Conservation (phyloP, 148 eudicot genomes). For the Chenopodium suecicum region DNA sequence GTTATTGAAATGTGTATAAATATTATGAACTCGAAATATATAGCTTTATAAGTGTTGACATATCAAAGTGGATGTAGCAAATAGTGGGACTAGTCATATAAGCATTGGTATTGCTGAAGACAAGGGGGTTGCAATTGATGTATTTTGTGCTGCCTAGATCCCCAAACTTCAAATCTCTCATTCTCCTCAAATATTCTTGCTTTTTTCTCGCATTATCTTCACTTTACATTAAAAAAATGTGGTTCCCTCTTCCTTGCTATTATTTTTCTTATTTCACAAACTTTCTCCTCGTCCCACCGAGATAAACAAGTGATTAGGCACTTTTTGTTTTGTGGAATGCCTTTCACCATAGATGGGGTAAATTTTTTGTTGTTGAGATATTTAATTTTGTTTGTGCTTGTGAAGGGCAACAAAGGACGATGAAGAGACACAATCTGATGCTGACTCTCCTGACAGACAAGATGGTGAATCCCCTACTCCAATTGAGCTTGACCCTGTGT, state of each 20-base stretch:
- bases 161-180: no score
- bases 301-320: no score
- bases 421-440: not conserved
- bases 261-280: no score
- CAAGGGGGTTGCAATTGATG: not conserved
- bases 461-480: not conserved
- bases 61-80: not conserved
- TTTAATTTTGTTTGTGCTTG: not conserved
- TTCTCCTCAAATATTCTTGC: no score
- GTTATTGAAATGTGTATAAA: no score
- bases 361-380: not conserved
- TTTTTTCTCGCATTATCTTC: no score
- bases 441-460: not conserved
- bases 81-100: not conserved
- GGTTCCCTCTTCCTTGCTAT: no score
- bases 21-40: not conserved
- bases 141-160: not conserved
- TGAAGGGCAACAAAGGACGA: not conserved
- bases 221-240: no score
- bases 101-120: not conserved
- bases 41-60: not conserved
- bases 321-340: not conserved
- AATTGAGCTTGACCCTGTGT: not conserved
- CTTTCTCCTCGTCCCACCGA: not conserved
- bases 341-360: not conserved